Percentiles rank a stretch among this genome's conserved stretches.
Evolutionary conservation across 768 basidiomycete genomes (phyloP).

Genomic region (Sporobolomyces pararoseus): DNA sequence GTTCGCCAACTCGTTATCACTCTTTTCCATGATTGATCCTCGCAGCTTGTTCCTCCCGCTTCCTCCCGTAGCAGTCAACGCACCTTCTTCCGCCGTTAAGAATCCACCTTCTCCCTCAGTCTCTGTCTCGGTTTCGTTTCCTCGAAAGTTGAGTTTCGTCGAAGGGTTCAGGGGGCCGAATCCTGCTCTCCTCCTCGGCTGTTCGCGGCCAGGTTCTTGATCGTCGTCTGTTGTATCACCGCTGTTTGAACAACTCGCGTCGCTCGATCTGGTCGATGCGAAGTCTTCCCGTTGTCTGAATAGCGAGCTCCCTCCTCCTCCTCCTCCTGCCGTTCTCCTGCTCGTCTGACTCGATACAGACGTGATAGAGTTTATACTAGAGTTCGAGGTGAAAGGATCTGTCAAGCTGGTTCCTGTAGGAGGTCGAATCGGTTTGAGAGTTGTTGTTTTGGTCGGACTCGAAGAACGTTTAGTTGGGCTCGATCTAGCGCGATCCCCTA

Average conservation of each 20-base stretch:
- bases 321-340: neutral
- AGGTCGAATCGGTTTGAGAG: neutral
- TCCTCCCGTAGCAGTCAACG: neutral
- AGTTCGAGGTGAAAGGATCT: neutral
- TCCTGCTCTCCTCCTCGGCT: conserved; percentile 9
- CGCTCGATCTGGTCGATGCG: conserved; percentile 4
- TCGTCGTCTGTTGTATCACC: conserved; percentile 10
- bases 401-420: neutral
- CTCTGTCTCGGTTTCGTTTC: conserved; percentile 1
- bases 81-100: conserved; percentile 9
- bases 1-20: neutral
- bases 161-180: conserved; percentile 2
- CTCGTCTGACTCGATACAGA: neutral
- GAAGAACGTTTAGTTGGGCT: neutral
- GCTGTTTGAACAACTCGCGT: conserved; percentile 5
- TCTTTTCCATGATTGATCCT: conserved; percentile 8
- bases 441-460: conserved; percentile 10
- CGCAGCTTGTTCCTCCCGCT: neutral
- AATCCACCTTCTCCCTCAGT: conserved; percentile 15
- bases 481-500: neutral
- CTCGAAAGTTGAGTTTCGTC: neutral
- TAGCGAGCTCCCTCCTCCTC: neutral
- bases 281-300: neutral
- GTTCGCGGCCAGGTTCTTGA: neutral
- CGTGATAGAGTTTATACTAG: neutral